A percentile compares a stretch with the other conserved stretches of the same genome.
These are phyloP conservation scores for Fusarium penzigii DNA, from an alignment of 2,329 filamentous ascomycete species.

Conservation along the genomic window DNA sequence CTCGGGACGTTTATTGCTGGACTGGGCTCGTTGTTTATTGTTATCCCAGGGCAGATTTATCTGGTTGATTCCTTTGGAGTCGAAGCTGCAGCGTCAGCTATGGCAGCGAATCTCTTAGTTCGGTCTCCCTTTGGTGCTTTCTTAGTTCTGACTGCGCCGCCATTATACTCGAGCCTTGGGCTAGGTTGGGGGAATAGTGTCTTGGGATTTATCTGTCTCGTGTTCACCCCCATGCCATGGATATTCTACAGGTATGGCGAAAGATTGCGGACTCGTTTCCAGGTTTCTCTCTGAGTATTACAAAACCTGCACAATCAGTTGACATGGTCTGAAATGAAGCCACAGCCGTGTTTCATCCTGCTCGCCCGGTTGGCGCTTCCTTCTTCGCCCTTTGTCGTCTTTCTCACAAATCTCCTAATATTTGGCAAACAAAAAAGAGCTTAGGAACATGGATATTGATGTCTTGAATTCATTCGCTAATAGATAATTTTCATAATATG, in stretches of 20 bases:
- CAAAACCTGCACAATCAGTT: no score
- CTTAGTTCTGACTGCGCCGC: slow-evolving; percentile 8
- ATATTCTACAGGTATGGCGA: slow-evolving; percentile 18
- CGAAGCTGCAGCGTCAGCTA: slow-evolving; percentile 25
- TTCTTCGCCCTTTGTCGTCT: no score
- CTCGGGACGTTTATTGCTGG: slow-evolving; percentile 55
- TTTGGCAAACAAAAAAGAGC: no score
- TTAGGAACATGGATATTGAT: no score
- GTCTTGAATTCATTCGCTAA: no score
- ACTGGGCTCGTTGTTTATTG: slow-evolving; percentile 40
- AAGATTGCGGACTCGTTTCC: slow-evolving; percentile 11
- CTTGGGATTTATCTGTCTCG: slow-evolving; percentile 14
- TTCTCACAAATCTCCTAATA: no score
- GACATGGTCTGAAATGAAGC: no score
- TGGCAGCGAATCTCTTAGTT: slow-evolving; percentile 24
- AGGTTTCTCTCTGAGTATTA: slow-evolving; percentile 6
- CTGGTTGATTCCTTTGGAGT: slow-evolving; percentile 27
- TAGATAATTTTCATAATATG: no score
- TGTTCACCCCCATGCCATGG: slow-evolving; percentile 17
- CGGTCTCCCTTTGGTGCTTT: slow-evolving; percentile 35
- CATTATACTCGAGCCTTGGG: slow-evolving; percentile 10
- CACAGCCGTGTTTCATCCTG: no score
- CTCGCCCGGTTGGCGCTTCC: no score
- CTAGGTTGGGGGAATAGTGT: slow-evolving; percentile 22
- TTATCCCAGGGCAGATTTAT: slow-evolving; percentile 31